These are phyloP conservation scores for Phialophora macrospora DNA, from an alignment of 2,329 filamentous ascomycete species.

Conservation along the genomic window DNA sequence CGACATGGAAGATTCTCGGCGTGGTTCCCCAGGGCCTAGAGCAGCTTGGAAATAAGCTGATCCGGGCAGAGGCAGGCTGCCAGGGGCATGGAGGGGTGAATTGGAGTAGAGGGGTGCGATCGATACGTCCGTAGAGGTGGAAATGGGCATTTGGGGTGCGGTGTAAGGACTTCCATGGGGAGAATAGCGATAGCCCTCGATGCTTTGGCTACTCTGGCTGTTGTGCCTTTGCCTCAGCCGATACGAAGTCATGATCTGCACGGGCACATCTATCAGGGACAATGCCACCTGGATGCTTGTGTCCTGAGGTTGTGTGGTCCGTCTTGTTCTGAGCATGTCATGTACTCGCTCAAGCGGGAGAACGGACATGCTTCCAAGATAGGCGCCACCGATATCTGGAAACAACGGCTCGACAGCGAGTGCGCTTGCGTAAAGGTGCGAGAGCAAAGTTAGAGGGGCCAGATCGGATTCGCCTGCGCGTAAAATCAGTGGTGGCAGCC, in stretches of 20 bases:
- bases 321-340: slow-evolving; percentile 72
- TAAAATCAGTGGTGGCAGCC: slow-evolving; percentile 85
- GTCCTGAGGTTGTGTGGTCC: slow-evolving; percentile 62
- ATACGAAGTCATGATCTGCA: slow-evolving; percentile 71
- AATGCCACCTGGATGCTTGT: slow-evolving; percentile 66
- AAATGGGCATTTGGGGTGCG: slow-evolving; percentile 26
- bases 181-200: slow-evolving; percentile 34
- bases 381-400: slow-evolving; percentile 86
- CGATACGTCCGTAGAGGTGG: slow-evolving; percentile 27
- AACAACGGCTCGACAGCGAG: slow-evolving; percentile 88
- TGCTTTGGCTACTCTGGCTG: slow-evolving; percentile 27
- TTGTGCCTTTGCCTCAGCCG: slow-evolving; percentile 66
- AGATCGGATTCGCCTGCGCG: slow-evolving; percentile 76
- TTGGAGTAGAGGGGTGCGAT: slow-evolving; percentile 45
- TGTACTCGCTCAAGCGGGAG: slow-evolving; percentile 86
- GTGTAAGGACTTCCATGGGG: slow-evolving; percentile 36
- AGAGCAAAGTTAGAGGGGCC: slow-evolving; percentile 79
- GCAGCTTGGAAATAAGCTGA: slow-evolving; percentile 43
- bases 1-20: slow-evolving; percentile 46
- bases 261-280: slow-evolving; percentile 72
- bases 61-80: slow-evolving; percentile 46
- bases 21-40: slow-evolving; percentile 38
- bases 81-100: slow-evolving; percentile 49
- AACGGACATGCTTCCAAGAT: slow-evolving; percentile 80
- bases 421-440: slow-evolving; percentile 88